Base-by-base conservation (phyloP, 441 rosid species). In the Adansonia grandidieri region DNA sequence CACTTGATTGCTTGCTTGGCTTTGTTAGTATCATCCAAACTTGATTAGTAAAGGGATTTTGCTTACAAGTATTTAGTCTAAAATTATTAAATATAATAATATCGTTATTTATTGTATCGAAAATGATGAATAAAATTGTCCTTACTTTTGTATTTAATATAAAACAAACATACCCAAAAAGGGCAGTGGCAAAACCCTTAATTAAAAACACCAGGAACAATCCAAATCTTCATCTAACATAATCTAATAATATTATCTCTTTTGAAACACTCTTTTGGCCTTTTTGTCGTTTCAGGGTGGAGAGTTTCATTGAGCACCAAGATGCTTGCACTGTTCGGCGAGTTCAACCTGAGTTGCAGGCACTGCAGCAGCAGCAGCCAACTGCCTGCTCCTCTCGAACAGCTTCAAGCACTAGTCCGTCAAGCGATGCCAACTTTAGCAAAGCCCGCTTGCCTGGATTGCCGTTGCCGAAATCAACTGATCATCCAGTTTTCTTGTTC, bases 281-380 rank as follows among this genome's bases (percentile, higher is more conserved):
- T 15, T 19, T 42, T 79, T 53, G 57, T 65, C 24, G 42, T 62
- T 82, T 51, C 81, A 95, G 98, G 87, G 98, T 95, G 37, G 98
- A 95, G 87, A 95, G 98, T 87, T 95, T 95, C 83, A 95, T 95
- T n/a, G 99, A 96, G 62, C 99, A 96, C 80, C 99, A 96, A 86
- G 99, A 93, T 79, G 85, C 84, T 60, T 96, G 99, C 74, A 86
- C 86, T 9, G 85, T 87, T 77, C 88, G 91, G 58, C 84, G 83
- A 68, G 80, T 81, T 71, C 93, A 88, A 45, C 86, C 91, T 1
- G 90, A 80, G 11, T 83, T 77, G n/a, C 92, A 83, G 42, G 78
- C 80, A 9, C 65, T 66, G 75, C 90, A 28, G 66, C 42, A 44
- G 89, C 91, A n/a, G n/a, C n/a, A n/a, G n/a, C n/a, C n/a, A n/a